phyloP scores from a whole-genome alignment of 2,329 filamentous ascomycete species.

The Podosphaera aphanis region DNA sequence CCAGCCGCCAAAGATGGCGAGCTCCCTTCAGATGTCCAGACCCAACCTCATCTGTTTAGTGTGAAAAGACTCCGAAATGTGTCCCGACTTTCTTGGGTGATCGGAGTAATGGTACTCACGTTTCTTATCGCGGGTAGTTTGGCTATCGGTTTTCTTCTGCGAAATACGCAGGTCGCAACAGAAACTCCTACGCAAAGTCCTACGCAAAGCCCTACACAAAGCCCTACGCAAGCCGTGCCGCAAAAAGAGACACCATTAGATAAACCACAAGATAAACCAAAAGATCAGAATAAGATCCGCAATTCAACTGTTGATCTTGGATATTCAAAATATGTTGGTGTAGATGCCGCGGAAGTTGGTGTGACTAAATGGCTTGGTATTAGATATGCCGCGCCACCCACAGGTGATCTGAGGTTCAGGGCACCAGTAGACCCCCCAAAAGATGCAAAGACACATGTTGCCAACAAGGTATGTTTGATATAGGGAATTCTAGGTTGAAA shows the following conservation, averaged over 20 bases:
- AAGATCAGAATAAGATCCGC: background rate
- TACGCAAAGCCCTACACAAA: background rate
- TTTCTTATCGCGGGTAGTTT: background rate
- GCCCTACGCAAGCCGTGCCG: too few relatives aligned
- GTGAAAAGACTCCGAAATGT: background rate
- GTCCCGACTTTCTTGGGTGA: background rate
- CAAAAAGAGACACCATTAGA: too few relatives aligned
- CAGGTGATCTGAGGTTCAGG: slow-evolving; percentile 40
- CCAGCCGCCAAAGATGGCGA: background rate
- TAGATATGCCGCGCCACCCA: slow-evolving; percentile 46
- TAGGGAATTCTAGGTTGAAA: background rate
- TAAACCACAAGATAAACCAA: too few relatives aligned
- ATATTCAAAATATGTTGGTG: slow-evolving; percentile 43
- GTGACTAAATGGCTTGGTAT: slow-evolving; percentile 53
- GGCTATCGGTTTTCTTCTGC: background rate
- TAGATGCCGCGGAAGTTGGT: slow-evolving; percentile 25
- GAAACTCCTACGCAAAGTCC: background rate
- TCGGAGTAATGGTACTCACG: background rate
- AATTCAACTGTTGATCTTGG: slow-evolving; percentile 28
- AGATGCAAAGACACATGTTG: slow-evolving; percentile 7
- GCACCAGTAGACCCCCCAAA: slow-evolving; percentile 36
- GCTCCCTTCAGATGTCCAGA: background rate
- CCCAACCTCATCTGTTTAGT: background rate
- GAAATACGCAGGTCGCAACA: background rate
- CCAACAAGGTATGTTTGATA: slow-evolving; percentile 9